Percentiles rank a stretch among this genome's conserved stretches.
phyloP scores from a whole-genome alignment of 202 grass and related monocot species.

The Carex sylvatica region DNA sequence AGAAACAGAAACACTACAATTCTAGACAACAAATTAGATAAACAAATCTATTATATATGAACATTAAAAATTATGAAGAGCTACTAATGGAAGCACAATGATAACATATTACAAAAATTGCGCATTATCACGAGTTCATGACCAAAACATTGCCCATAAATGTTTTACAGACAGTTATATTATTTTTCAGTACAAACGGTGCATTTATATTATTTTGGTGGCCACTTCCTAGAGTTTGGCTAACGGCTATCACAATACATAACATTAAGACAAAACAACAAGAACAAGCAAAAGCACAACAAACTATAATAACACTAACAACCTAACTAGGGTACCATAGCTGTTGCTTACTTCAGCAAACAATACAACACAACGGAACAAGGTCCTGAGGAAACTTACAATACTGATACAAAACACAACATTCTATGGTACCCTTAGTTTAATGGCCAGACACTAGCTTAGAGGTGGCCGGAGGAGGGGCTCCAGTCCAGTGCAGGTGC shows the following conservation, averaged over 20 bases:
- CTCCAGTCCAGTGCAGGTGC: slow-evolving; percentile 42
- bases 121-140: background rate
- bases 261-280: slow-evolving; percentile 18
- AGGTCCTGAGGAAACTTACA: slow-evolving; percentile 14
- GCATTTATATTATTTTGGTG: slow-evolving; percentile 7
- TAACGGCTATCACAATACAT: slow-evolving; percentile 7
- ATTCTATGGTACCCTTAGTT: slow-evolving; percentile 6
- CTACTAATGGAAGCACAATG: background rate
- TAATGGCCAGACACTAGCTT: background rate
- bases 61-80: too few relatives aligned
- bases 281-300: background rate
- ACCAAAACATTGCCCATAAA: background rate
- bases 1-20: background rate
- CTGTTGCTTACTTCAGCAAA: background rate
- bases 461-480: slow-evolving; percentile 31
- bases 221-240: slow-evolving; percentile 1
- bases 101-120: background rate
- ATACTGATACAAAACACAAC: slow-evolving; percentile 20
- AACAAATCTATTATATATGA: background rate
- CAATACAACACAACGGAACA: background rate
- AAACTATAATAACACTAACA: background rate
- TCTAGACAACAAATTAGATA: background rate
- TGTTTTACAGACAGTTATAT: background rate
- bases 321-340: background rate
- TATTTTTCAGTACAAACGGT: slow-evolving; percentile 15